Evolutionary conservation across 2,329 filamentous ascomycete species (phyloP).

Genomic region (Penicillium sp.): DNA sequence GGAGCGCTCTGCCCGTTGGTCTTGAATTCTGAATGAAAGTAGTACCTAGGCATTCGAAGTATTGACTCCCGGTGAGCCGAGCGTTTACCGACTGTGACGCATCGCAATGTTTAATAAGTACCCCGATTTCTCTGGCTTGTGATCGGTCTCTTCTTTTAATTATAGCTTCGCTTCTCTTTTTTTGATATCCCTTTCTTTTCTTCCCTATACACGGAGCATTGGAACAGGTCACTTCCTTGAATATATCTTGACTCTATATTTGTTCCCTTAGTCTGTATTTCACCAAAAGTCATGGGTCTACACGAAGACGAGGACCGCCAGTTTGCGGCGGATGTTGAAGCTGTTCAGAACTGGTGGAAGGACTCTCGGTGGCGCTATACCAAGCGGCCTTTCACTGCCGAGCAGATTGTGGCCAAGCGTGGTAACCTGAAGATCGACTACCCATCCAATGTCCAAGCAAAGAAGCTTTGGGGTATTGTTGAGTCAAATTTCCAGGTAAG

Average conservation of each 20-base stretch:
- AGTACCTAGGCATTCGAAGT: conserved; percentile 21
- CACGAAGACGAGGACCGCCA: conserved; percentile 67
- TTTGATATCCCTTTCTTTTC: neutral
- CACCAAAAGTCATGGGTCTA: conserved; percentile 38
- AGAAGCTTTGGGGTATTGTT: conserved; percentile 92
- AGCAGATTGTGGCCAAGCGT: conserved; percentile 94
- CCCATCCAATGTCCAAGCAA: conserved; percentile 80
- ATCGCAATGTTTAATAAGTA: conserved; percentile 32
- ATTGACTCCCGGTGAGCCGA: conserved; percentile 39
- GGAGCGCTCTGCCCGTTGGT: conserved; percentile 25
- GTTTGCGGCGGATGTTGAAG: conserved; percentile 78
- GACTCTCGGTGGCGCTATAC: conserved; percentile 91
- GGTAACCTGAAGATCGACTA: conserved; percentile 89
- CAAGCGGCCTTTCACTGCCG: conserved; percentile 87
- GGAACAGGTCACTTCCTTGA: conserved; percentile 6
- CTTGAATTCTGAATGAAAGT: neutral
- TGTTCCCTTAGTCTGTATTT: conserved; percentile 12
- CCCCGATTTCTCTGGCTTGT: conserved; percentile 32
- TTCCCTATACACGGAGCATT: conserved; percentile 6
- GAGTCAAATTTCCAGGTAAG: conserved; percentile 79
- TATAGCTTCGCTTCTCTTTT: conserved; percentile 7
- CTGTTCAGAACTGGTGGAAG: conserved; percentile 91
- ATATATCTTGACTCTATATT: conserved; percentile 6
- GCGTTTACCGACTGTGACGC: conserved; percentile 40
- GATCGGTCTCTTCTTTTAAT: conserved; percentile 17